These are phyloP conservation scores for Cercophora scortea DNA, from an alignment of 495 filamentous ascomycete species.

Conservation along the genomic window DNA sequence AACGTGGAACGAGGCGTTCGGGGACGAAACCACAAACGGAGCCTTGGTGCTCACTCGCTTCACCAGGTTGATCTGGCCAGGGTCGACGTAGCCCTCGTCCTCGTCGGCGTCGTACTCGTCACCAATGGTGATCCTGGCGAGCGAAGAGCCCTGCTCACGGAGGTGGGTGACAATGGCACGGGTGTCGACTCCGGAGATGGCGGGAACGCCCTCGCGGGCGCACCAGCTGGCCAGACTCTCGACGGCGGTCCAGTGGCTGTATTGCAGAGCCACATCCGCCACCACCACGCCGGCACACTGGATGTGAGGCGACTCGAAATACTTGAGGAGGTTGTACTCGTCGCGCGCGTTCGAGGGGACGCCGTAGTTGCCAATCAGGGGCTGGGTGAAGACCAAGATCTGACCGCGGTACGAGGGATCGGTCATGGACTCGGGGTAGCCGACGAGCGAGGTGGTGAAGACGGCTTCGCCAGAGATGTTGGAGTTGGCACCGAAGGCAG, in stretches of 20 bases:
- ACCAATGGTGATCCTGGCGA: conserved; percentile 90
- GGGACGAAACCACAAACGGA: conserved; percentile 85
- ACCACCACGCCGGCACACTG: conserved; percentile 95
- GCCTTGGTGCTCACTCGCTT: conserved; percentile 94
- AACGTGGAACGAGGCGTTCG: conserved; percentile 75
- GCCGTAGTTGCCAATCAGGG: conserved; percentile 98
- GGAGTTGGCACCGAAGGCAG: conserved; percentile 82
- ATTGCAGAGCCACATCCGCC: conserved; percentile 83
- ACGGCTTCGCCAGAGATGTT: conserved; percentile 93
- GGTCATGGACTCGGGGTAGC: conserved; percentile 96
- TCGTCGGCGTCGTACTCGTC: conserved; percentile 98
- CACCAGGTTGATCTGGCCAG: conserved; percentile 92
- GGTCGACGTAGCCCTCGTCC: conserved; percentile 92
- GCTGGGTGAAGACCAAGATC: conserved; percentile 96
- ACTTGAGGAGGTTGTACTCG: conserved; percentile 70
- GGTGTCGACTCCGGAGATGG: conserved; percentile 94
- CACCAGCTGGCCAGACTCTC: conserved; percentile 93
- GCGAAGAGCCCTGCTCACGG: conserved; percentile 90
- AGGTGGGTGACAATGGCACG: conserved; percentile 92
- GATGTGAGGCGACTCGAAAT: conserved; percentile 94
- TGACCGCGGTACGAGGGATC: conserved; percentile 98
- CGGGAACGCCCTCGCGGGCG: conserved; percentile 88
- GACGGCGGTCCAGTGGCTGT: conserved; percentile 98
- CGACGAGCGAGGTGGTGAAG: conserved; percentile 88
- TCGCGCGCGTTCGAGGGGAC: conserved; percentile 75